Conservation (phyloP, 2,329 filamentous ascomycete genomes). For the Claviceps fusiformis region DNA sequence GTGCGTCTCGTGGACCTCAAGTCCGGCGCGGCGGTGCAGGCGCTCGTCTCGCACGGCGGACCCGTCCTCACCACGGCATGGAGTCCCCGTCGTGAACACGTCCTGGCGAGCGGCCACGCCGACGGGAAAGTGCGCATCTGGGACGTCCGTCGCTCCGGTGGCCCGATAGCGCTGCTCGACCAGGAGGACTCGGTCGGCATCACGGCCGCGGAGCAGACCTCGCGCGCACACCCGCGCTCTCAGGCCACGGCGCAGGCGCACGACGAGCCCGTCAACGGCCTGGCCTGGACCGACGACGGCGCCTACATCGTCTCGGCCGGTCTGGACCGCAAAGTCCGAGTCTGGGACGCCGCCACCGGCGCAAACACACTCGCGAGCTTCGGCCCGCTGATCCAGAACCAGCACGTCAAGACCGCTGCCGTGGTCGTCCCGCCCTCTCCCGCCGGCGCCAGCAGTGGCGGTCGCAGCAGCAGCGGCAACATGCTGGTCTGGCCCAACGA, state of each 20-base stretch:
- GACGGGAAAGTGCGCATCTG: conserved; percentile 77
- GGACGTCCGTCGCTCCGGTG: conserved; percentile 71
- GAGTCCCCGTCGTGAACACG: conserved; percentile 68
- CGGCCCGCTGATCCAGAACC: conserved; percentile 68
- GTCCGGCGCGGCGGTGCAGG: conserved; percentile 60
- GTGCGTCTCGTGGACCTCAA: conserved; percentile 78
- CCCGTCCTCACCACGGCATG: conserved; percentile 60
- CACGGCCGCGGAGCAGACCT: conserved; percentile 10
- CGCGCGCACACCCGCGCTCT: conserved; percentile 21
- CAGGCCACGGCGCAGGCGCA: conserved; percentile 53
- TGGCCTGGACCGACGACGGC: conserved; percentile 75
- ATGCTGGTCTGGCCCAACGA: conserved; percentile 71
- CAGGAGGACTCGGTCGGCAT: conserved; percentile 71
- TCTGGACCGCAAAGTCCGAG: conserved; percentile 70
- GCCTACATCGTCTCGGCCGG: conserved; percentile 65
- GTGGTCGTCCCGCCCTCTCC: conserved; percentile 52
- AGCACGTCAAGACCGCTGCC: conserved; percentile 43
- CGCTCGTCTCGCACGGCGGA: conserved; percentile 54
- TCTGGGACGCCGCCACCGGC: conserved; percentile 72
- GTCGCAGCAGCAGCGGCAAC: conserved; percentile 34
- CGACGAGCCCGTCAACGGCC: conserved; percentile 66
- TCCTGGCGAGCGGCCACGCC: conserved; percentile 71
- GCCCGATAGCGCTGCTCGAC: conserved; percentile 64
- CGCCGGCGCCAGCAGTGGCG: conserved; percentile 33
- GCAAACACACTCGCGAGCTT: conserved; percentile 84